A percentile compares a stretch with the other conserved stretches of the same genome.
Evolutionary conservation across 148 eudicot genomes (phyloP).

Genomic region (Simmondsia chinensis): DNA sequence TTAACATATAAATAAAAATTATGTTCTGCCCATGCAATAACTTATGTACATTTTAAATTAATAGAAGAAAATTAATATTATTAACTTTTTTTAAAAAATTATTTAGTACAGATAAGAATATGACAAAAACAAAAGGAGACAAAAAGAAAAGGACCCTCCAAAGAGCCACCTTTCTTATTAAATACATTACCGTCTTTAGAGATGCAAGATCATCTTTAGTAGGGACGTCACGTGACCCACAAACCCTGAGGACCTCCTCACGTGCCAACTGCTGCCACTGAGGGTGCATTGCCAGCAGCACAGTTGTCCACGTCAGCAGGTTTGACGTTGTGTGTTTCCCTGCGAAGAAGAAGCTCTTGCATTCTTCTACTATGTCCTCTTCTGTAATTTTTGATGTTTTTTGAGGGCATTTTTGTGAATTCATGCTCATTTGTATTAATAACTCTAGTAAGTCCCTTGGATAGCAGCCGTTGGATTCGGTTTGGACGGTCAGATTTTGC

Average conservation of each 20-base stretch:
- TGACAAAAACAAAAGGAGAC: constrained; percentile 11
- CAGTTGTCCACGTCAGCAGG: constrained; percentile 46
- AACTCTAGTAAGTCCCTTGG: constrained; percentile 42
- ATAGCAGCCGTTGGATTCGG: background rate
- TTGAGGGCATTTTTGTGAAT: background rate
- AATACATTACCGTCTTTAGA: constrained; percentile 42
- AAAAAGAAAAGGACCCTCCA: constrained; percentile 10
- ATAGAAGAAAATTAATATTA: too few relatives aligned
- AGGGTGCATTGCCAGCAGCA: constrained; percentile 61
- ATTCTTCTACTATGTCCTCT: constrained; percentile 50
- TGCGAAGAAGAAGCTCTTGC: constrained; percentile 61
- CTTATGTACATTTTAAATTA: too few relatives aligned
- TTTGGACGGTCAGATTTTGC: background rate
- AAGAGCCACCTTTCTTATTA: too few relatives aligned
- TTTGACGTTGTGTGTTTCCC: constrained; percentile 61
- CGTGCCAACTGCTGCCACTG: constrained; percentile 70
- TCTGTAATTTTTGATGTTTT: constrained; percentile 8
- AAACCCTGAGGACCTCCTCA: constrained; percentile 47
- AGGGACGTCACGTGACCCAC: constrained; percentile 53
- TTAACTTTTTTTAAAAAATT: too few relatives aligned
- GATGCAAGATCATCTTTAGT: constrained; percentile 41
- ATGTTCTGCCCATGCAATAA: too few relatives aligned
- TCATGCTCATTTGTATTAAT: constrained; percentile 27
- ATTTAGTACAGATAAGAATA: too few relatives aligned
- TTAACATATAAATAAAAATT: too few relatives aligned